These are phyloP conservation scores for Farysia itapuensis DNA, from an alignment of 1,284 basidiomycete genomes.

Conservation along the genomic window DNA sequence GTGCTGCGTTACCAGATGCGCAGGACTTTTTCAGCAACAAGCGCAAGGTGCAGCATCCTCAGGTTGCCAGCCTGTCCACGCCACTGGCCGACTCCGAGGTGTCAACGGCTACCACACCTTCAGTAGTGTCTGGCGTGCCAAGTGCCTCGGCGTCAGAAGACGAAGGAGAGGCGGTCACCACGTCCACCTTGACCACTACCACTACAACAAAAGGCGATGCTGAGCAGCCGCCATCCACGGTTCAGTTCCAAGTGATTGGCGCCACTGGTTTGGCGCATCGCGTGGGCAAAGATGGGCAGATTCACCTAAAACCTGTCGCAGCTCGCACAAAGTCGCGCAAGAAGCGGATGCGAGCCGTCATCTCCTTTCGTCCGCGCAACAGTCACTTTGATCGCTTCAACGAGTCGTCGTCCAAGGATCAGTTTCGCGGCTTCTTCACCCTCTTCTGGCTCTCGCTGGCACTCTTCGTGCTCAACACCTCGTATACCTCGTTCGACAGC, in stretches of 20 bases:
- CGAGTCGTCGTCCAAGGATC: conserved; percentile 19
- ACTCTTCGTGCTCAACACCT: conserved; percentile 52
- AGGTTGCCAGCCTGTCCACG: conserved; percentile 10
- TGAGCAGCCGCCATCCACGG: conserved; percentile 12
- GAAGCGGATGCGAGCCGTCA: conserved; percentile 47
- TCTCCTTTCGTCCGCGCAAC: conserved; percentile 41
- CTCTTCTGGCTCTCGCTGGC: conserved; percentile 58
- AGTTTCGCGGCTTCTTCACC: conserved; percentile 57
- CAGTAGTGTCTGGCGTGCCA: conserved; percentile 16
- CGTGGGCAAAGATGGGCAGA: conserved; percentile 39
- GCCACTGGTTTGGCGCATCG: conserved; percentile 35
- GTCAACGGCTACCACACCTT: conserved; percentile 1
- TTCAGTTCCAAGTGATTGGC: conserved; percentile 34
- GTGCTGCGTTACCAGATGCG: conserved; percentile 8
- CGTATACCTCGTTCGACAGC: conserved; percentile 39
- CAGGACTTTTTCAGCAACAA: conserved; percentile 10
- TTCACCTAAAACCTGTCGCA: conserved; percentile 39
- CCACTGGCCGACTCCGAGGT: conserved; percentile 1
- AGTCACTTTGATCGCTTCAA: conserved; percentile 52
- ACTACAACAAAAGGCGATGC: too few species aligned
- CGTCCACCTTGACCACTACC: conserved; percentile 38
- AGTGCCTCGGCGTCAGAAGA: too few species aligned
- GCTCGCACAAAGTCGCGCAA: conserved; percentile 10
- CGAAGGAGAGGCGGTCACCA: conserved; percentile 24
- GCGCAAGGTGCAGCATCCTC: background rate